These are phyloP conservation scores for Peronosclerospora sorghi DNA, from an alignment of 352 stramenopile species.

Conservation along the genomic window DNA sequence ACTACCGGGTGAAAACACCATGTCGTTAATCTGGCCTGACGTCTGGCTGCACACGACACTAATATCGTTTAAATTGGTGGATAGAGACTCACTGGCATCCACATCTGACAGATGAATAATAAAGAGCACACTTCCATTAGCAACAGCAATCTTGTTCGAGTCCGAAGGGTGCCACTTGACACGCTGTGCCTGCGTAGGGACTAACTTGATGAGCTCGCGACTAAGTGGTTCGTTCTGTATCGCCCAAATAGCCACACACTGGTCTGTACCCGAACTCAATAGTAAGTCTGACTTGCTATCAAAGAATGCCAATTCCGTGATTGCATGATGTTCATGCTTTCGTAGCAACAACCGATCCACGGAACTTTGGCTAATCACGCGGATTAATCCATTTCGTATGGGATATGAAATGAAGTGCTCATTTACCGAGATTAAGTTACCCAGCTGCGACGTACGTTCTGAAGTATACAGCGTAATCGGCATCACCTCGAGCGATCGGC, in stretches of 20 bases:
- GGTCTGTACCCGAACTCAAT: constrained; percentile 52
- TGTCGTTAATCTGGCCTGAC: constrained; percentile 61
- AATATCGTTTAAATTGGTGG: constrained; percentile 52
- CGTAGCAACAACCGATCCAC: constrained; percentile 61
- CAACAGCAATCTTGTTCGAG: constrained; percentile 61
- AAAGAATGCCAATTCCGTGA: constrained; percentile 75
- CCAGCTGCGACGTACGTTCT: constrained; percentile 56
- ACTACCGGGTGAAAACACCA: constrained; percentile 53
- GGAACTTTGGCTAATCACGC: constrained; percentile 73
- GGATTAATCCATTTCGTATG: constrained; percentile 74
- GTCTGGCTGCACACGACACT: constrained; percentile 65
- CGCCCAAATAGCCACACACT: constrained; percentile 65
- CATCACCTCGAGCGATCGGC: constrained; percentile 67
- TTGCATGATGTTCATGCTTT: constrained; percentile 59
- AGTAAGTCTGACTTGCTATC: constrained; percentile 56
- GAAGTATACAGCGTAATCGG: constrained; percentile 77
- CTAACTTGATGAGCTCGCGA: constrained; percentile 49
- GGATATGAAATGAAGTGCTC: constrained; percentile 82
- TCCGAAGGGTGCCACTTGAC: constrained; percentile 77
- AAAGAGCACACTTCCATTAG: constrained; percentile 52
- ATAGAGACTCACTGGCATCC: constrained; percentile 20
- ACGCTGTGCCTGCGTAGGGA: constrained; percentile 46
- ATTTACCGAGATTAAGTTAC: constrained; percentile 71
- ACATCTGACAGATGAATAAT: constrained; percentile 49
- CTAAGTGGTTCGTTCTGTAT: constrained; percentile 61